Evolutionary conservation across 2,329 filamentous ascomycete species (phyloP).

Genomic region (Epichloe gansuensis): DNA sequence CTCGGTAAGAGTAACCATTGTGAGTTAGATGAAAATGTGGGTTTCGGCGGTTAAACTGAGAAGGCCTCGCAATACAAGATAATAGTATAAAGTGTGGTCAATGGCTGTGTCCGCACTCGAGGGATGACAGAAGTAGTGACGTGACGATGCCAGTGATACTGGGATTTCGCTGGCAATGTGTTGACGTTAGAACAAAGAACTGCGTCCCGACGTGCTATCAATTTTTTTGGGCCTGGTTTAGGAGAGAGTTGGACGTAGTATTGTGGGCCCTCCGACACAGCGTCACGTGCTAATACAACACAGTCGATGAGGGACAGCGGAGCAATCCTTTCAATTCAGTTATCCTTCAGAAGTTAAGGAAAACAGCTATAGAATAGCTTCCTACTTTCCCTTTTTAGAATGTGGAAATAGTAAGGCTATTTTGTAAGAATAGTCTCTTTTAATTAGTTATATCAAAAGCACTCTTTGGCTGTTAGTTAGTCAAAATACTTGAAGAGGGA

Average conservation of each 20-base stretch:
- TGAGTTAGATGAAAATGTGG: slow-evolving; percentile 17
- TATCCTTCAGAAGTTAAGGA: no score
- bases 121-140: background rate
- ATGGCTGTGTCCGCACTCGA: background rate
- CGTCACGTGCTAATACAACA: background rate
- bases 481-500: no score
- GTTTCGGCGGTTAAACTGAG: background rate
- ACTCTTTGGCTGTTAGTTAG: no score
- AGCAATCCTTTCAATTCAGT: no score
- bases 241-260: background rate
- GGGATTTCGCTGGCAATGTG: background rate
- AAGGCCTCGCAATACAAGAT: background rate
- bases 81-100: no score
- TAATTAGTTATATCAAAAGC: no score
- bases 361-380: no score
- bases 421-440: no score
- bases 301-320: no score
- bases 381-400: no score
- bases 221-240: slow-evolving; percentile 1
- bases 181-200: background rate
- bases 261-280: background rate
- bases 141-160: background rate
- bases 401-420: no score
- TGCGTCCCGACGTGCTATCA: slow-evolving; percentile 2
- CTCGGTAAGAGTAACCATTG: slow-evolving; percentile 93